Evolutionary conservation across 495 filamentous ascomycete species (phyloP).

Genomic region (Bacidia gigantensis): DNA sequence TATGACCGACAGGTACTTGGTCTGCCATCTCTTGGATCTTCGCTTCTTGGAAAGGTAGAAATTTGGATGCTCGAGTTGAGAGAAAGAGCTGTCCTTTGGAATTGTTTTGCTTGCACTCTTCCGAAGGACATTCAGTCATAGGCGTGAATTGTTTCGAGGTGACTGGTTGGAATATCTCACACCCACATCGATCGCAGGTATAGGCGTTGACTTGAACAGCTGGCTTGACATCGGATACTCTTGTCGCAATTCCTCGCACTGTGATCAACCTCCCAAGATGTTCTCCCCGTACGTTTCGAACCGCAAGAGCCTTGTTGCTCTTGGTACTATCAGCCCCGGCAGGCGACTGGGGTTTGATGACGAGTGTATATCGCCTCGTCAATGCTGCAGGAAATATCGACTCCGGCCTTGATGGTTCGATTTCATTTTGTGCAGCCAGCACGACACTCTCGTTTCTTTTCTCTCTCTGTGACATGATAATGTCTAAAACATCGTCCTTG

Average conservation of each 20-base stretch:
- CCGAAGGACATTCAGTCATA: constrained; percentile 68
- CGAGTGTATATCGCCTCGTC: constrained; percentile 84
- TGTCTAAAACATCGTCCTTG: constrained; percentile 94
- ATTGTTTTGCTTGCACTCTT: constrained; percentile 81
- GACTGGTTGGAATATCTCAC: constrained; percentile 94
- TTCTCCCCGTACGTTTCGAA: constrained; percentile 81
- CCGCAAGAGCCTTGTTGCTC: constrained; percentile 68
- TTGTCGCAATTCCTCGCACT: constrained; percentile 82
- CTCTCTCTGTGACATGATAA: constrained; percentile 83
- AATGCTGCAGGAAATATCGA: constrained; percentile 77
- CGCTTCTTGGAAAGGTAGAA: constrained; percentile 93
- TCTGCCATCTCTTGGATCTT: constrained; percentile 98
- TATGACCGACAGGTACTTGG: constrained; percentile 94
- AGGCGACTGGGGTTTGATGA: constrained; percentile 79
- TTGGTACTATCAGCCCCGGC: constrained; percentile 50
- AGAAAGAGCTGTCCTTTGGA: constrained; percentile 85
- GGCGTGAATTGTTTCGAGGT: constrained; percentile 82
- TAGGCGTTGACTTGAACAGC: constrained; percentile 95
- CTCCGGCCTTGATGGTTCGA: constrained; percentile 38
- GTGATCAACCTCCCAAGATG: constrained; percentile 90
- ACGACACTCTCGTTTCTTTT: constrained; percentile 67
- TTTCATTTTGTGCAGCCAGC: constrained; percentile 51
- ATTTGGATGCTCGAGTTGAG: constrained; percentile 89
- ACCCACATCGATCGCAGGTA: constrained; percentile 89
- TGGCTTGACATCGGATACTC: constrained; percentile 95